phyloP scores from a whole-genome alignment of 106 monocot species.

The Phalaenopsis aphrodite region DNA sequence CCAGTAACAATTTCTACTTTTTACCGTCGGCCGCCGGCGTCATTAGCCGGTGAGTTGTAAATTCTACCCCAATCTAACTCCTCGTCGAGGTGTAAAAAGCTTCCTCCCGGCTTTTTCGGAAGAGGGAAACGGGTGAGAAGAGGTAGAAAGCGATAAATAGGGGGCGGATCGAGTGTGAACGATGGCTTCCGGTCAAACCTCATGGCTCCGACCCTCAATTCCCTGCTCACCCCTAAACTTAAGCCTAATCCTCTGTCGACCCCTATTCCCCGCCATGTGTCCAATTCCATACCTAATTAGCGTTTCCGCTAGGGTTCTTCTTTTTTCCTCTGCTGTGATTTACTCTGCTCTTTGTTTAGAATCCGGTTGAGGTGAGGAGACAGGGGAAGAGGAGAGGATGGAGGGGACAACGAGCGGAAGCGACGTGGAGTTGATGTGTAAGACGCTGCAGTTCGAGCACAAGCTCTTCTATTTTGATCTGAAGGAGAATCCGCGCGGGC shows the following conservation, averaged over 20 bases:
- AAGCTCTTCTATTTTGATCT: slow-evolving; percentile 81
- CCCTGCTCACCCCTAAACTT: neutral
- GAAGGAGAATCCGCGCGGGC: slow-evolving; percentile 65
- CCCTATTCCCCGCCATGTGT: neutral
- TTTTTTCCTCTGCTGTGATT: neutral
- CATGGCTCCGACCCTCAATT: neutral
- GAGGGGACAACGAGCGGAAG: slow-evolving; percentile 13
- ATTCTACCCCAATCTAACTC: too few species aligned
- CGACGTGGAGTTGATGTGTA: slow-evolving; percentile 54
- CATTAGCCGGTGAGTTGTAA: too few species aligned
- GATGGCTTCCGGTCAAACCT: slow-evolving; percentile 6
- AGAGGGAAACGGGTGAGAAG: neutral
- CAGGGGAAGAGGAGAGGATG: neutral
- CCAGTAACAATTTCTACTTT: too few species aligned
- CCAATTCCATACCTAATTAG: slow-evolving; percentile 2
- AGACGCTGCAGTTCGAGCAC: slow-evolving; percentile 82
- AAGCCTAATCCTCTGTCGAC: neutral
- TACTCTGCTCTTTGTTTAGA: neutral
- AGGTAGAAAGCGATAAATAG: slow-evolving; percentile 6
- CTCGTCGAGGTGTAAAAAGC: too few species aligned
- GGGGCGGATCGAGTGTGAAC: slow-evolving; percentile 7
- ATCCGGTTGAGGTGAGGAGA: neutral
- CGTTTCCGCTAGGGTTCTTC: neutral
- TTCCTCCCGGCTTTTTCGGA: too few species aligned
- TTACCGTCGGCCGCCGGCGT: too few species aligned